A percentile compares a stretch with the other conserved stretches of the same genome.
Evolutionary conservation across 2,329 filamentous ascomycete species (phyloP).

Genomic region (Sordariomycetes sp.): DNA sequence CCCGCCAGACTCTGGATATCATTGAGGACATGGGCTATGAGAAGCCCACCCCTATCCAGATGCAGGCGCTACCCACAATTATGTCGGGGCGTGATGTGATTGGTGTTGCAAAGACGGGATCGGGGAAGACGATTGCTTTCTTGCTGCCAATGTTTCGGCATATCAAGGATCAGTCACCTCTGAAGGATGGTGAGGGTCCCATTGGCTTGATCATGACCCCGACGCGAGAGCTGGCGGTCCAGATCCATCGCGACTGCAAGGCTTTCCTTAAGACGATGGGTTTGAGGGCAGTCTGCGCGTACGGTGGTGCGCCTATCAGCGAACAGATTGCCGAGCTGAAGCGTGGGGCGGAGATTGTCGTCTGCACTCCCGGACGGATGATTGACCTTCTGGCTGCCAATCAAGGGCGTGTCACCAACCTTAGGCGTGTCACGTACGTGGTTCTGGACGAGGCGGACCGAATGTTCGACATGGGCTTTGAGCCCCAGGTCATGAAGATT

Average conservation of each 20-base stretch:
- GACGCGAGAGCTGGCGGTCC: conserved; percentile 82
- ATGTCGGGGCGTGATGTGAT: conserved; percentile 96
- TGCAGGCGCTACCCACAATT: conserved; percentile 85
- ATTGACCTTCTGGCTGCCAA: conserved; percentile 93
- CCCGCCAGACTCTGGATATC: conserved; percentile 75
- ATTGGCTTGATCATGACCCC: conserved; percentile 85
- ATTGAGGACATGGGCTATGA: conserved; percentile 73
- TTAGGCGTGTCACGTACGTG: conserved; percentile 80
- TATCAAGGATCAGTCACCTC: conserved; percentile 79
- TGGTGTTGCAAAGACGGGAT: conserved; percentile 93
- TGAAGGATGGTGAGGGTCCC: conserved; percentile 77
- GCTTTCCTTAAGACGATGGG: conserved; percentile 82
- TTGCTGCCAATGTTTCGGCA: conserved; percentile 94
- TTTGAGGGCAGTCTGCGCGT: conserved; percentile 80
- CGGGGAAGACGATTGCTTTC: conserved; percentile 94
- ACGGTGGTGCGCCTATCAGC: conserved; percentile 89
- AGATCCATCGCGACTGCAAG: conserved; percentile 90
- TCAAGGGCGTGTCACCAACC: conserved; percentile 83
- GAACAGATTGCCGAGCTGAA: conserved; percentile 96
- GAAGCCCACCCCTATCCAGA: conserved; percentile 84
- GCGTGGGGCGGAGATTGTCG: conserved; percentile 85
- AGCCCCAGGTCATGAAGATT: conserved; percentile 96
- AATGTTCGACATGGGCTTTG: conserved; percentile 99
- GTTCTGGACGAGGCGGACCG: conserved; percentile 95
- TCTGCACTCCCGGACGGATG: conserved; percentile 88